Conservation (phyloP, 208 protist species). For the Crithidia brevicula region DNA sequence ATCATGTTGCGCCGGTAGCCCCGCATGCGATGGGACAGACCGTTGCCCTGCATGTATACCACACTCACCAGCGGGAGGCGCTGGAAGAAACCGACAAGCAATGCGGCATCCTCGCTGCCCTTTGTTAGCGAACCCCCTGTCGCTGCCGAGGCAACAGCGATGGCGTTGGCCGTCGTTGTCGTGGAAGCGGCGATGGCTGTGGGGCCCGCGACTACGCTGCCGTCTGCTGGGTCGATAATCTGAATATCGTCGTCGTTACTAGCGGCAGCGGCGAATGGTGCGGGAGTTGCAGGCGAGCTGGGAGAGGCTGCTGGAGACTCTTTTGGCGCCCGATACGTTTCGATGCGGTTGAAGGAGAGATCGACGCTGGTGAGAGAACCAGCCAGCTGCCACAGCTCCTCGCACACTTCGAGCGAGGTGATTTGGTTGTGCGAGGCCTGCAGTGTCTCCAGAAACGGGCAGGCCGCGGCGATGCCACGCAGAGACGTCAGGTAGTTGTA, state of each 20-base stretch:
- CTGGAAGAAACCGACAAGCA: conserved; percentile 78
- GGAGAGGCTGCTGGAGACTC: neutral
- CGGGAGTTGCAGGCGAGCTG: neutral
- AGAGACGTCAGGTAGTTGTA: conserved; percentile 82
- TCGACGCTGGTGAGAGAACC: conserved; percentile 90
- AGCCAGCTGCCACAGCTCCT: conserved; percentile 73
- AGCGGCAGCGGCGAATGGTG: neutral
- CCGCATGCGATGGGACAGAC: conserved; percentile 56
- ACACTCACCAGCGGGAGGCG: conserved; percentile 85
- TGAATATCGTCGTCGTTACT: conserved; percentile 35
- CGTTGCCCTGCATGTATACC: conserved; percentile 92
- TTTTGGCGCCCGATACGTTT: conserved; percentile 27
- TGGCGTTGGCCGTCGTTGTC: neutral
- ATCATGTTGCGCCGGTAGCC: conserved; percentile 93
- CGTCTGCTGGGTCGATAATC: conserved; percentile 36
- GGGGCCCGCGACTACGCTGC: neutral
- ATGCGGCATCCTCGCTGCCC: conserved; percentile 36
- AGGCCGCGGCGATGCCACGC: conserved; percentile 48
- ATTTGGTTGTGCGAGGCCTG: conserved; percentile 81
- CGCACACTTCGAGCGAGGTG: conserved; percentile 66
- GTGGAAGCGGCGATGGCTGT: neutral
- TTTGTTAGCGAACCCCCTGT: neutral
- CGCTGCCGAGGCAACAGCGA: neutral
- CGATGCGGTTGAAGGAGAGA: conserved; percentile 92
- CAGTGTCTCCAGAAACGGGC: conserved; percentile 69